Base-by-base conservation (phyloP, 768 basidiomycete genomes). In the Gelatoporia subvermispora region DNA sequence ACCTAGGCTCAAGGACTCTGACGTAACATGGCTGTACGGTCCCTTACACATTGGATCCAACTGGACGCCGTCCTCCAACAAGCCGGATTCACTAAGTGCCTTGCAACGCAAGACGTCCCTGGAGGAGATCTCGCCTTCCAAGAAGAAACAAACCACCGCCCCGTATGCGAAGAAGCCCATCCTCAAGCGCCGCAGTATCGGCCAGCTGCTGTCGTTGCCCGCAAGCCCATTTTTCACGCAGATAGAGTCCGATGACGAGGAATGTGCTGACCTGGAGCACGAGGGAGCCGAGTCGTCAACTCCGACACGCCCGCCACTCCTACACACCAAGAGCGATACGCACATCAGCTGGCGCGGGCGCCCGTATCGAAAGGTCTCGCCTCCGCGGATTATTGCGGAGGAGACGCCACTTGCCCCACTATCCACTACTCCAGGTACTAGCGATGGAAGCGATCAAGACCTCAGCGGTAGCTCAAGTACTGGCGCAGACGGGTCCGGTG, bases 11-110 rank as follows among this genome's bases (percentile, higher is more conserved):
- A 99, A 99, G 68, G 95, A 99, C 68, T 93, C 90, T 5, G 95
- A 99, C 65, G 95, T 98, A 35, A 99, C 96, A 2, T 99, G 95
- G 95, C 80, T 99, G 0, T 98, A 99, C 61, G 95, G 95, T 0
- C 95, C 95, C 18, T 73, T 99, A 0, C 95, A 99, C 66, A 91
- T 93, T 1, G 92, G 91, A n/a, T 82, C 84, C 39, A 91, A 92
- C 56, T 88, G 86, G 70, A 76, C 34, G 61, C 61, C 43, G 66
- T 73, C 7, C 66, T 71, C 1, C 69, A 69, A 16, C 68, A 66
- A 34, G 62, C 60, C 0, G 59, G 28, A 34, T 10, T 4, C 47
- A 16, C 65, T 16, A 61, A 68, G 40, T 43, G 43, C 41, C 9
- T 11, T 28, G 13, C 52, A 58, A 28, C 51, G 47, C 68, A 67